Percentiles rank a stretch among this genome's conserved stretches.
Conservation (phyloP, 23 red algal genomes). For the Gracilaria gracilis region DNA sequence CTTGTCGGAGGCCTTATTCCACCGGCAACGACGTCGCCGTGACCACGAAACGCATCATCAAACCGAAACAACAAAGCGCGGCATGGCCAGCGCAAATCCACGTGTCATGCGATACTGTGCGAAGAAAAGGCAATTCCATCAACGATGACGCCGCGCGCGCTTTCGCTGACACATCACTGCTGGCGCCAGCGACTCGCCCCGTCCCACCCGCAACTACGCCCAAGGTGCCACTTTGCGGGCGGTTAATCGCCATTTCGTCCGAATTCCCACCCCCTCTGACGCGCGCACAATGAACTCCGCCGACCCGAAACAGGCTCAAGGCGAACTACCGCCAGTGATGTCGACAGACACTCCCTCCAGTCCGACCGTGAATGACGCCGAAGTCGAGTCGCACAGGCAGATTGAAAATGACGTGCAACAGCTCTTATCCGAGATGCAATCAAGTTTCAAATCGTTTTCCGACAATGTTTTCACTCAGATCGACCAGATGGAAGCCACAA, state of each 20-base stretch:
- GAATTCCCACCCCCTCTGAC: not conserved
- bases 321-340: not conserved
- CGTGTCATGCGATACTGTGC: not conserved
- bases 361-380: constrained; percentile 23
- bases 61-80: not conserved
- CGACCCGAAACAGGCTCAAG: not conserved
- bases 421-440: constrained; percentile 53
- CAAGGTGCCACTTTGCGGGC: not conserved
- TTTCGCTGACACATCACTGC: not conserved
- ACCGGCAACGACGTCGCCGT: not conserved
- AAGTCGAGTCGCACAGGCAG: constrained; percentile 14
- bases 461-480: constrained; percentile 59
- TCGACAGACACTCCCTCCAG: constrained; percentile 8
- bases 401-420: constrained; percentile 50
- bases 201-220: not conserved
- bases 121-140: not conserved
- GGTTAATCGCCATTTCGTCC: not conserved
- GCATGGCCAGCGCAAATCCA: not conserved
- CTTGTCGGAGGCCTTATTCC: not conserved
- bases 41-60: not conserved
- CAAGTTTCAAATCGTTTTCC: constrained; percentile 64
- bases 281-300: not conserved
- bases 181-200: not conserved
- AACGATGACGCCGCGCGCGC: not conserved
- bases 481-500: constrained; percentile 36